A percentile compares a stretch with the other conserved stretches of the same genome.
These are phyloP conservation scores for Pythium insidiosum DNA, from an alignment of 352 stramenopile genomes.

Conservation along the genomic window DNA sequence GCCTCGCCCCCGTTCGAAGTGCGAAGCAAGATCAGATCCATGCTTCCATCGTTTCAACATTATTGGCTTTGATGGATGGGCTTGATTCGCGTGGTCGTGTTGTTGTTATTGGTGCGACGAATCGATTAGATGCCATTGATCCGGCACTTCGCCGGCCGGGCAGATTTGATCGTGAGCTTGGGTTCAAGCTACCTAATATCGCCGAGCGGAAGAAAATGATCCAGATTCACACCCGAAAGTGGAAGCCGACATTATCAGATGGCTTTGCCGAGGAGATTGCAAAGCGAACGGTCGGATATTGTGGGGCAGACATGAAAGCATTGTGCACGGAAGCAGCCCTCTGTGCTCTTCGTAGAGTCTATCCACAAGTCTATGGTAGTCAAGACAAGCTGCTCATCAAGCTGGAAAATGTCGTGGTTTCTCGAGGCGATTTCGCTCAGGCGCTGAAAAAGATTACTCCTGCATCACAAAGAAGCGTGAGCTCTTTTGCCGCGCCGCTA, in stretches of 20 bases:
- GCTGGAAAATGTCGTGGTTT: slow-evolving; percentile 59
- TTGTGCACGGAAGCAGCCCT: slow-evolving; percentile 86
- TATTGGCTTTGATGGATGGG: slow-evolving; percentile 91
- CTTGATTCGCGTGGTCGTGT: slow-evolving; percentile 86
- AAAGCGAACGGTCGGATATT: slow-evolving; percentile 84
- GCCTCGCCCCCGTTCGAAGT: slow-evolving; percentile 87
- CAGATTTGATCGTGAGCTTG: slow-evolving; percentile 89
- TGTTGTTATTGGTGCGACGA: slow-evolving; percentile 98
- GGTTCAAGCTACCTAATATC: slow-evolving; percentile 84
- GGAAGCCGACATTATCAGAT: slow-evolving; percentile 64
- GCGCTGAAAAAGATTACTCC: slow-evolving; percentile 77
- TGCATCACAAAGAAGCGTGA: slow-evolving; percentile 64
- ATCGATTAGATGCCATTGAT: slow-evolving; percentile 94
- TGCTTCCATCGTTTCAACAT: slow-evolving; percentile 88
- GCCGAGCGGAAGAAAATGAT: slow-evolving; percentile 82
- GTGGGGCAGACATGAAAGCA: slow-evolving; percentile 88
- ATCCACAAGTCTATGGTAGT: slow-evolving; percentile 83
- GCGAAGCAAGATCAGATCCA: slow-evolving; percentile 93
- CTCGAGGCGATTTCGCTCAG: slow-evolving; percentile 59
- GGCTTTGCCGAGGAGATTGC: slow-evolving; percentile 70
- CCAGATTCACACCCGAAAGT: slow-evolving; percentile 81
- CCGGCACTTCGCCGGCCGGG: slow-evolving; percentile 91
- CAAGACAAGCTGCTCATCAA: slow-evolving; percentile 75
- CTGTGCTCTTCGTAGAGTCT: slow-evolving; percentile 79
- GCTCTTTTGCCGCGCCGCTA: slow-evolving; percentile 67